Evolutionary conservation across 805 yeast species (phyloP), one percentile per base, ranked within the genome.

Genomic region (Suhomyces prunicola): DNA sequence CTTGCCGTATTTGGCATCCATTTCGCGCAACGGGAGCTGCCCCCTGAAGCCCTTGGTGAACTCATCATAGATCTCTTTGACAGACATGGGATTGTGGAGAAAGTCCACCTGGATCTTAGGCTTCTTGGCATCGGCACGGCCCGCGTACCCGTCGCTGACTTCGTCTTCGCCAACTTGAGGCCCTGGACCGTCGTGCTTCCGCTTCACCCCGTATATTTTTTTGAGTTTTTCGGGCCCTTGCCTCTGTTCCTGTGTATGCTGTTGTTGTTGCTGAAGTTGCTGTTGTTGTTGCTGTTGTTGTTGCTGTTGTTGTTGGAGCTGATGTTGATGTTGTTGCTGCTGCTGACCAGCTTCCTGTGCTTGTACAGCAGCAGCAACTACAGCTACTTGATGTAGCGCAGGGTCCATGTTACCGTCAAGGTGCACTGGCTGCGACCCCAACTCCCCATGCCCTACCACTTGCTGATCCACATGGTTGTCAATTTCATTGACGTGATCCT

Each of bases 41-140:
- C 78, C 79, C 12, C 73, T 66, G 58, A 73, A 74, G 6, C 80
- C 80, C 48, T 70, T 70, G 48, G 72, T 72, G 59, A 72, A 75
- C 58, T 75, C 80, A 48, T 74, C 78, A 61, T 74, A 73, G 44
- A 75, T 75, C 53, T 75, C 79, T 52, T 68, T 66, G 5, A 75
- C 75, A 2, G 79, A 71, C 70, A 71, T 72, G 9, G 79, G 80
- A 50, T 74, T 75, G 54, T 74, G 78, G 29, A 75, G 63, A 54
- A 75, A 75, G 44, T 72, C 74, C 46, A 74, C 67, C 23, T 59
- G 52, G 41, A 75, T 67, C 56, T 71, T 72, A 17, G 77, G 79
- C 47, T 67, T 64, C 50, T 73, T 74, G 46, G 65, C 46, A 19
- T 53, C 52, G 39, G 19, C 23, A 19, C 44, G 52, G 60, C 41